These are phyloP conservation scores for Leccinum obscurum DNA, from an alignment of 768 basidiomycete species.

Conservation along the genomic window DNA sequence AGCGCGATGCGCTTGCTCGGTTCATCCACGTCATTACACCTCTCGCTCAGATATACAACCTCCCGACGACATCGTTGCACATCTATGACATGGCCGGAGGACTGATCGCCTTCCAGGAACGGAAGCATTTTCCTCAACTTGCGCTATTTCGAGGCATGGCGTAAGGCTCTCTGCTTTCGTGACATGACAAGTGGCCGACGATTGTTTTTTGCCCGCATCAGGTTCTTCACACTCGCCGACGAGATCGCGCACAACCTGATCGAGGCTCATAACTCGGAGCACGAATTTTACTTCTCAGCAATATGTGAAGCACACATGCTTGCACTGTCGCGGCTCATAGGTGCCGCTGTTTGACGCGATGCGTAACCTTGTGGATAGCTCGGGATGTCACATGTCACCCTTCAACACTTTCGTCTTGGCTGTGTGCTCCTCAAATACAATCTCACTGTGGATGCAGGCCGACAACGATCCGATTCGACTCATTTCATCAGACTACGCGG, in stretches of 20 bases:
- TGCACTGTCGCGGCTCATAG: conserved; percentile 39
- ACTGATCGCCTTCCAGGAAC: conserved; percentile 84
- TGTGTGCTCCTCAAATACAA: conserved; percentile 81
- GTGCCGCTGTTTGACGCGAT: neutral
- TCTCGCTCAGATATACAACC: conserved; percentile 68
- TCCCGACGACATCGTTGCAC: conserved; percentile 74
- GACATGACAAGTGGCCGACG: neutral
- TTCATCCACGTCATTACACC: conserved; percentile 72
- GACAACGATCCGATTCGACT: conserved; percentile 55
- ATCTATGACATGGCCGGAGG: conserved; percentile 80
- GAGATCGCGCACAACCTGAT: conserved; percentile 93
- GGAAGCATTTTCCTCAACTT: conserved; percentile 89
- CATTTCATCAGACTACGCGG: conserved; percentile 57
- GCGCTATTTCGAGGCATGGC: conserved; percentile 84
- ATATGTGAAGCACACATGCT: conserved; percentile 72
- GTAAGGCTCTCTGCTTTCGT: conserved; percentile 41
- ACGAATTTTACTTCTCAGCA: conserved; percentile 92
- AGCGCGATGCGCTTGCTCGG: conserved; percentile 60
- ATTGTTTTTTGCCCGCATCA: neutral
- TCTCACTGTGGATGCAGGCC: conserved; percentile 76
- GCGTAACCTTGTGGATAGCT: neutral
- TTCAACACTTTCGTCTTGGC: conserved; percentile 75
- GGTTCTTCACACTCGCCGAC: conserved; percentile 92
- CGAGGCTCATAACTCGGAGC: conserved; percentile 83
- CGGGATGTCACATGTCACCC: conserved; percentile 46